Percentiles rank a stretch among this genome's conserved stretches.
Evolutionary conservation across 768 basidiomycete species (phyloP).

Genomic region (Mycena leptocephala): DNA sequence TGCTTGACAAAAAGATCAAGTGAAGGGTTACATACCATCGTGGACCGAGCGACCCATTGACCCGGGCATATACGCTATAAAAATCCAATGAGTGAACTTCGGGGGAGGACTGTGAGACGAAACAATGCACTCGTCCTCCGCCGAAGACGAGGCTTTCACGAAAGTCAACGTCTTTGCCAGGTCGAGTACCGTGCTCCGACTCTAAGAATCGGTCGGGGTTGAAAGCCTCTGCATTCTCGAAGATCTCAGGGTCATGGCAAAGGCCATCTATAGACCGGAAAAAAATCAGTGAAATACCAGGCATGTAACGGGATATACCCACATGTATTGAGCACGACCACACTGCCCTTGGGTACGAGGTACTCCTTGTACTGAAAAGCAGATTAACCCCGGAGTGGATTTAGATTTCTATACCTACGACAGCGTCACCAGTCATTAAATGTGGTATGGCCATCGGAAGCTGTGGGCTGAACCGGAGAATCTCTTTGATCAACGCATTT

Average conservation of each 20-base stretch:
- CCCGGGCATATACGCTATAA: constrained; percentile 21
- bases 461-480: not conserved
- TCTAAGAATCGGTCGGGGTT: too few relatives aligned
- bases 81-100: too few relatives aligned
- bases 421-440: not conserved
- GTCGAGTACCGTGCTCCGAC: constrained; percentile 6
- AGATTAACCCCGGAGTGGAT: too few relatives aligned
- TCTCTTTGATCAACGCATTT: not conserved
- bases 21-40: not conserved
- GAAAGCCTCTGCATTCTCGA: too few relatives aligned
- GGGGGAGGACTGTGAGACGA: too few relatives aligned
- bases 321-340: constrained; percentile 12
- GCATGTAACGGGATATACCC: too few relatives aligned
- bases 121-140: not conserved
- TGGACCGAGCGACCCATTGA: constrained; percentile 5
- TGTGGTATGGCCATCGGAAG: constrained; percentile 5
- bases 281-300: too few relatives aligned
- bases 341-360: not conserved
- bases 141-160: constrained; percentile 13
- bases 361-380: constrained; percentile 15
- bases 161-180: constrained; percentile 11
- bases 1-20: not conserved
- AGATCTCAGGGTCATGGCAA: constrained; percentile 12
- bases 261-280: not conserved
- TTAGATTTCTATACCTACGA: too few relatives aligned